Evolutionary conservation across 2,329 filamentous ascomycete species (phyloP), one percentile per base, ranked within the genome.

Genomic region (Hypoxylon sp.): DNA sequence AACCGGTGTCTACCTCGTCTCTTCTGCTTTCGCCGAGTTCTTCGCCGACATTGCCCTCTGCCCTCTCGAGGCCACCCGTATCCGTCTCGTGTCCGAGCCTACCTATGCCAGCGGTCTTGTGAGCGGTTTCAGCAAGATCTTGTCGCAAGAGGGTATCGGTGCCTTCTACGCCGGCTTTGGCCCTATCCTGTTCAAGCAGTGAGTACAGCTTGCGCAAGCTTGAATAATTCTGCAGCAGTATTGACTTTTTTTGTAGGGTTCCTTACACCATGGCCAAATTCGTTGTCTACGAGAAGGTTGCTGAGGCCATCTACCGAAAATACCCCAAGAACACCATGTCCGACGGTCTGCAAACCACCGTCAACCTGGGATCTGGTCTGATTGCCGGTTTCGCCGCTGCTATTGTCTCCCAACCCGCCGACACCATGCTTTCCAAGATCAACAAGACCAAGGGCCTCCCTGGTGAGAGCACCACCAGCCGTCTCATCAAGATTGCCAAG

Each of bases 231-330:
- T 23, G 41, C 4, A 23, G 23, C 23, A 43, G 58, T 61, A 68
- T 61, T 69, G 47, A 66, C 52, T 11, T 52, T 27, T n/a, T 37
- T 1, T 21, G 12, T 71, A 90, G 88, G 85, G 87, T 93, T 72
- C 90, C 90, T 67, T 93, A 92, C 85, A 92, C 90, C 78, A 91
- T 92, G 88, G 84, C 90, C 84, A 92, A 93, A 83, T 93, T 93
- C 84, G 90, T 91, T 79, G 90, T 91, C 74, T 92, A 87, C 84
- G 90, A 93, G 83, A 92, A 91, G 85, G 88, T 91, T 73, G 83
- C 86, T 72, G 90, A 92, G 82, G 75, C 82, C 69, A 78, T 90
- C 81, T 92, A 86, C 84, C 78, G 80, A 73, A 70, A 77, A 55
- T 77, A 89, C 75, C 88, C 91, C 84, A 92, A 91, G 85, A 80